phyloP scores from a whole-genome alignment of 805 yeast genomes.

The Starmerella roubikii region DNA sequence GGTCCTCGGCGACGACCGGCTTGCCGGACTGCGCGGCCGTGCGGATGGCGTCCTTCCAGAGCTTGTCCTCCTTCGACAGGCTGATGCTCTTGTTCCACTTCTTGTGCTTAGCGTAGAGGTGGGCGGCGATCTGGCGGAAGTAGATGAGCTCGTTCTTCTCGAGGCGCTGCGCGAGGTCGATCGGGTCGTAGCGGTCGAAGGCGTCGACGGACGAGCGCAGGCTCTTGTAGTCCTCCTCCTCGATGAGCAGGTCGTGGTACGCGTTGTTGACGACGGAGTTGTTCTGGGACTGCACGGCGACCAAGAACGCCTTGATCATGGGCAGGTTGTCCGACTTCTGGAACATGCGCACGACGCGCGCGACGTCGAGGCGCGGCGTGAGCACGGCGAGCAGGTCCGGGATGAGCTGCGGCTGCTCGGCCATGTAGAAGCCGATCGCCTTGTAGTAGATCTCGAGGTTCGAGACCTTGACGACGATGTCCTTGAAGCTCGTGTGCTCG shows the following conservation, averaged over 20 bases:
- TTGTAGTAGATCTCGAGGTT: slow-evolving; percentile 94
- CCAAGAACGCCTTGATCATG: slow-evolving; percentile 85
- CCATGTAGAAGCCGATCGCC: slow-evolving; percentile 88
- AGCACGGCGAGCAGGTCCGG: slow-evolving; percentile 74
- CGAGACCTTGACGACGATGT: slow-evolving; percentile 84
- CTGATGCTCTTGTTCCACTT: slow-evolving; percentile 84
- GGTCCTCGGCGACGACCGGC: slow-evolving; percentile 73
- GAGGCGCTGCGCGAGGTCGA: slow-evolving; percentile 82
- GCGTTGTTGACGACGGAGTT: slow-evolving; percentile 86
- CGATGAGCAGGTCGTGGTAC: slow-evolving; percentile 86
- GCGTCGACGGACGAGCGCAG: slow-evolving; percentile 76
- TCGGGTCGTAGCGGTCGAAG: slow-evolving; percentile 80
- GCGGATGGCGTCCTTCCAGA: slow-evolving; percentile 88
- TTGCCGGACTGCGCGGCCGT: slow-evolving; percentile 78
- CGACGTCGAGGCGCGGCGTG: slow-evolving; percentile 80
- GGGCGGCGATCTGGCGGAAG: slow-evolving; percentile 93
- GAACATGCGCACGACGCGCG: slow-evolving; percentile 89
- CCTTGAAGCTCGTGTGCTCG: slow-evolving; percentile 89
- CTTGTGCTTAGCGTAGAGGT: slow-evolving; percentile 84
- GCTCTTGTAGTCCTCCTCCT: slow-evolving; percentile 91
- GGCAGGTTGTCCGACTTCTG: slow-evolving; percentile 93
- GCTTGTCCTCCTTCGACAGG: slow-evolving; percentile 76
- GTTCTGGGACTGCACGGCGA: slow-evolving; percentile 81
- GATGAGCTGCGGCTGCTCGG: slow-evolving; percentile 80
- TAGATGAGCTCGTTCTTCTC: slow-evolving; percentile 84